Percentiles rank a stretch among this genome's conserved stretches.
Conservation (phyloP, 257 asterid genomes). For the Ligustrum vulgare region DNA sequence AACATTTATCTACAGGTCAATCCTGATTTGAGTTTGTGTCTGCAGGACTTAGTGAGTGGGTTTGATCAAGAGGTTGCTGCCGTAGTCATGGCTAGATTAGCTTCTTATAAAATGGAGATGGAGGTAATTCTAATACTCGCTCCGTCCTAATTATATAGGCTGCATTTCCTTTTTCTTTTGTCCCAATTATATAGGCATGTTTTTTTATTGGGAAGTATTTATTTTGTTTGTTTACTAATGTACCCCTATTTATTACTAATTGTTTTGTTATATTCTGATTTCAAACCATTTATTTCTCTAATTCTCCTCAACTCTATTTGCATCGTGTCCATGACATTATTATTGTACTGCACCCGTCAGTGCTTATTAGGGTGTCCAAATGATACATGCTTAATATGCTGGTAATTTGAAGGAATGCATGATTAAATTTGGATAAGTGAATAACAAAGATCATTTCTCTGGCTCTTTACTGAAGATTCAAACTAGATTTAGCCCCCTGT, state of each 20-base stretch:
- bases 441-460: background rate
- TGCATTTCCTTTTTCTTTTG: no score
- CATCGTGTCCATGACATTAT: background rate
- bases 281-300: background rate
- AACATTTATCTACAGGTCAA: conserved; percentile 11
- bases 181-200: no score
- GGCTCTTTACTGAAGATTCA: background rate
- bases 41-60: conserved; percentile 89
- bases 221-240: no score
- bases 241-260: no score
- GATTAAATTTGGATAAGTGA: no score
- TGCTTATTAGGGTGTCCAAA: background rate
- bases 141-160: no score
- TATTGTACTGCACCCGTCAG: background rate
- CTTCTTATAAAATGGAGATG: conserved; percentile 90
- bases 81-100: conserved; percentile 85
- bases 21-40: conserved; percentile 18
- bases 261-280: background rate
- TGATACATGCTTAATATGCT: background rate
- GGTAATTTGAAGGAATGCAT: background rate
- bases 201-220: no score
- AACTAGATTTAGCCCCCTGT: no score
- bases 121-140: no score
- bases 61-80: conserved; percentile 99
- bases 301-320: background rate